Evolutionary conservation across 202 grass and related monocot species (phyloP), one percentile per base, ranked within the genome.

Genomic region (Carex arenaria): DNA sequence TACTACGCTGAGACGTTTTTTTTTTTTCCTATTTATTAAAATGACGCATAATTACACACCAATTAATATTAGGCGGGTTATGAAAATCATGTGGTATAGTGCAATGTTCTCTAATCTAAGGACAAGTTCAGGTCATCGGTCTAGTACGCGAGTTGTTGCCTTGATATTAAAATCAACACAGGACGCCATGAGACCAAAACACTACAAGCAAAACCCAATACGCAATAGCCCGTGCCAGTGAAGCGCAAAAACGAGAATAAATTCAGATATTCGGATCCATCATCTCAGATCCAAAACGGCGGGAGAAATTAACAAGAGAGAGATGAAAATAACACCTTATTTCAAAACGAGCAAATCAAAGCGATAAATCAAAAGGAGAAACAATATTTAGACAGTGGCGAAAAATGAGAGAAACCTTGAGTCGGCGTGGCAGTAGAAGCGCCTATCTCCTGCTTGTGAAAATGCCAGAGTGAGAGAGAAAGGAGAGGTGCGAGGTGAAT

Each of bases 231-330:
- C 31, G 0, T 51, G 32, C 13, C 31, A 55, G 7, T 32, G 51
- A 12, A 47, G 38, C 6, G 11, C 51, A 56, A 3, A 64, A 82
- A 54, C 7, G 1, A 31, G 13, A 34, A 82, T 38, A 54, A 82
- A 53, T 67, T 67, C 5, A 52, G 3, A 82, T 17, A 23, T 12
- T 14, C 14, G 36, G 61, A 82, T 82, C 30, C 4, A 69, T 13
- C 63, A 51, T 78, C 64, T 69, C 80, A 82, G 80, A 82, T 82
- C 80, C 80, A 67, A 69, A 67, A 64, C 52, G 30, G 30, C 12
- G 49, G 15, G n/a, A 69, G 22, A 28, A 53, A 81, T 56, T 56
- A 69, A 38, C 80, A 10, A 82, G 3, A 20, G 2, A 63, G 43
- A 80, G 30, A 80, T 61, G 38, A 61, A 20, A 64, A 64, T 15